Evolutionary conservation across 192 early-diverging fungal genomes (phyloP), one percentile per base, ranked within the genome.

Genomic region (Radiomyces spectabilis): DNA sequence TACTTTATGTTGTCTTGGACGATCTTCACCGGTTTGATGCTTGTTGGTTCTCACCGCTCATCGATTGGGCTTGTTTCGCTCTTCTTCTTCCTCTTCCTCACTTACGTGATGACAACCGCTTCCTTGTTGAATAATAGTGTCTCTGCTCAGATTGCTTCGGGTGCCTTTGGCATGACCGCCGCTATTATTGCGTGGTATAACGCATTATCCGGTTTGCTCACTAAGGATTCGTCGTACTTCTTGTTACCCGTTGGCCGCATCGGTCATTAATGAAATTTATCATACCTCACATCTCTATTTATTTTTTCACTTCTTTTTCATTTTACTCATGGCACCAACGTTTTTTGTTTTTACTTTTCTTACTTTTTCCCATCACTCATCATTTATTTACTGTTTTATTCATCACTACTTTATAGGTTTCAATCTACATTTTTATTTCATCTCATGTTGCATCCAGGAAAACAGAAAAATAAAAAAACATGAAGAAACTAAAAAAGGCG

Each of bases 161-260:
- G 88, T 37, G 81, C 77, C 40, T 67, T 90, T 42, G 88, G 85
- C 27, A 55, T 91, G 10, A 54, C 86, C 51, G 87, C 88, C 16
- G 83, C 88, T 6, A 48, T 86, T 1, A 77, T 85, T 63, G 88
- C 85, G 38, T 91, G 83, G 85, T 91, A 91, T 64, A 79, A 77
- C 61, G 83, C 85, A 12, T 64, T 80, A 0, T 69, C 83, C 4
- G 79, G 81, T 53, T 71, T 86, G 4, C 74, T 81, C 29, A 71
- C 68, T 29, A 63, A 69, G 12, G 57, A 75, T 21, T 82, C 67
- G 55, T 77, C 79, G 57, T 67, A 74, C 53, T 75, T 86, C 30
- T 60, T 35, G 12, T 63, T 86, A 40, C 84, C 82, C 40, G 37
- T 59, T 35, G 47, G 57, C 21, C 56, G 57, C 42, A 21, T 63